These are phyloP conservation scores for Fusarium proliferatum DNA, from an alignment of 2,329 filamentous ascomycete species.

Conservation along the genomic window DNA sequence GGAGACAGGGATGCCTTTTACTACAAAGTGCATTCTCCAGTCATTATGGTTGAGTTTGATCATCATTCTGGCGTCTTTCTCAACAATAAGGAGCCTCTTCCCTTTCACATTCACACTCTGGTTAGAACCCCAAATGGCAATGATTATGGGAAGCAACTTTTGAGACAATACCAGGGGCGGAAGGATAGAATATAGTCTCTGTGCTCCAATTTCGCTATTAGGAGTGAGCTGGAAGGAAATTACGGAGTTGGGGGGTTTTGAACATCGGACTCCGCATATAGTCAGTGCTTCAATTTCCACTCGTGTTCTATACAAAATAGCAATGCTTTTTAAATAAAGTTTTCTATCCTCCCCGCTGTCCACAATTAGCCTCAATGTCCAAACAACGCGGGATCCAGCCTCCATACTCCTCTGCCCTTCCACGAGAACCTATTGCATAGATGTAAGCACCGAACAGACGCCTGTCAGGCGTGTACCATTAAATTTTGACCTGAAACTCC, in stretches of 20 bases:
- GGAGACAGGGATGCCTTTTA: conserved; percentile 77
- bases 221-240: neutral
- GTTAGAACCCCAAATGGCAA: conserved; percentile 77
- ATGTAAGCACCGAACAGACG: no score
- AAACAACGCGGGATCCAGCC: no score
- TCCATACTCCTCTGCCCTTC: no score
- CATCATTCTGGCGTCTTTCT: conserved; percentile 82
- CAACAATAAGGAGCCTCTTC: conserved; percentile 75
- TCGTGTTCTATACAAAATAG: neutral
- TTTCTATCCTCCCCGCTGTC: neutral
- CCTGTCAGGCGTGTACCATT: neutral
- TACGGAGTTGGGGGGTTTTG: neutral
- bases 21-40: conserved; percentile 78
- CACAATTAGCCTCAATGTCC: neutral
- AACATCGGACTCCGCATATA: neutral
- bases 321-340: neutral
- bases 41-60: conserved; percentile 79
- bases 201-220: neutral
- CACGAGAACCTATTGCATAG: no score
- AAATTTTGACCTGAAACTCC: neutral
- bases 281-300: neutral
- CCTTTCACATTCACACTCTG: conserved; percentile 82
- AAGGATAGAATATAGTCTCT: neutral
- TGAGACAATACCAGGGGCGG: conserved; percentile 7
- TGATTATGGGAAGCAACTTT: conserved; percentile 71